Evolutionary conservation across 1,284 basidiomycete species (phyloP), one percentile per base, ranked within the genome.

Genomic region (Lignosus rhinocerotis): DNA sequence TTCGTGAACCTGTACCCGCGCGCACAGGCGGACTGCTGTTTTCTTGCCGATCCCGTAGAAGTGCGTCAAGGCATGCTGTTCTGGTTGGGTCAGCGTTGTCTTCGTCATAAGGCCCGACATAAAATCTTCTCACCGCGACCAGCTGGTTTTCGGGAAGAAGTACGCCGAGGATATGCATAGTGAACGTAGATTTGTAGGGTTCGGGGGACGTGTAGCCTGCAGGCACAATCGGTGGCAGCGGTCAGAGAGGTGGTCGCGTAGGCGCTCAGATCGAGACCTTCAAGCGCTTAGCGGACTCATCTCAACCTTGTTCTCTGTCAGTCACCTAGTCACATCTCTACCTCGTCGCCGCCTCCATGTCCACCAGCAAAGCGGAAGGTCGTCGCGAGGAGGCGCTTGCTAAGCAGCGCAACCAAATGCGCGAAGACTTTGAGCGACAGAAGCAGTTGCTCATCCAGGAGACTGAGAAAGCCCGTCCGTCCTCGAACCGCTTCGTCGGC

Each of bases 341-440:
- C 25, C 11, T 2, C 21, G 14, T 38, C 19, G 10, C 25, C 48
- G 16, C 34, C 30, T 41, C 38, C 50, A 91, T 92, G 90, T 81
- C 90, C 9, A 76, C 75, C 55, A 90, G 77, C 75, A 87, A 85
- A 70, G 80, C 82, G 2, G 90, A 93, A 75, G 88, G 87, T 17
- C 86, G 87, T 53, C 85, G 91, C 57, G 87, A 92, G 72, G 90
- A 92, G 68, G 85, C 85, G 9, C 84, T 94, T 63, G 80, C 83
- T 38, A 94, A 94, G 70, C 86, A 92, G 73, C 88, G 93, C 62
- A 81, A 80, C 53, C 88, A 90, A 68, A 88, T 91, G 80, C 85
- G 92, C 69, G 90, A 94, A 69, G 92, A 93, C 53, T 96, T 86
- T 68, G 91, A 94, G 67, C 84, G 91, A n/a, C 92, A 96, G 72